phyloP scores from a whole-genome alignment of 208 protist species.

The Leishmania aethiopica region DNA sequence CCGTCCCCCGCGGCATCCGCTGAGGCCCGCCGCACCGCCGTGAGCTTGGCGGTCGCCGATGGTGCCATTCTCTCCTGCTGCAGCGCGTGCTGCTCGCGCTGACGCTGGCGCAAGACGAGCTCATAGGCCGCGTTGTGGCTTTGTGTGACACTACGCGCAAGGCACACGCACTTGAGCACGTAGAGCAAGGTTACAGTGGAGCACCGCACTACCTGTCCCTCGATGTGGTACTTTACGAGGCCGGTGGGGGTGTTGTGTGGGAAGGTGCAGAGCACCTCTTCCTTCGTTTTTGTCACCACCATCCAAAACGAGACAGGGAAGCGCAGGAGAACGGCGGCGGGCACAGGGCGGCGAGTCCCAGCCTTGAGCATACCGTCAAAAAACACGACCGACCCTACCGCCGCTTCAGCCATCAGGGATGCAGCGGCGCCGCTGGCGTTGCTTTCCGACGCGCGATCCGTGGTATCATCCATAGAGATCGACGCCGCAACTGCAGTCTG shows the following conservation, averaged over 20 bases:
- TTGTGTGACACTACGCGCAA: conserved; percentile 65
- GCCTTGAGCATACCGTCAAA: conserved; percentile 61
- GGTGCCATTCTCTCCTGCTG: conserved; percentile 9
- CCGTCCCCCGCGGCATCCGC: background rate
- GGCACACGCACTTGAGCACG: conserved; percentile 69
- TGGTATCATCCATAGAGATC: background rate
- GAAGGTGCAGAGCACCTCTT: conserved; percentile 80
- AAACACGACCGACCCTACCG: conserved; percentile 31
- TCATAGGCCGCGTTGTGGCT: conserved; percentile 77
- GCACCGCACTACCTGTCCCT: conserved; percentile 75
- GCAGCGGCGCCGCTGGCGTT: background rate
- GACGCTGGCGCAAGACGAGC: conserved; percentile 39
- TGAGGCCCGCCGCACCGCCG: background rate
- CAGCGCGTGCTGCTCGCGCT: conserved; percentile 24
- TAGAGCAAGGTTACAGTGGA: conserved; percentile 57
- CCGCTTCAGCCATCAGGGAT: background rate
- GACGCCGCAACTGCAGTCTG: background rate
- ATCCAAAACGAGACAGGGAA: conserved; percentile 70
- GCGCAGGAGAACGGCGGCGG: conserved; percentile 46
- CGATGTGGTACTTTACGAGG: conserved; percentile 83
- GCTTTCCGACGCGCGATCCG: background rate
- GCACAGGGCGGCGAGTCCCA: conserved; percentile 39
- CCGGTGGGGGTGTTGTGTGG: conserved; percentile 40
- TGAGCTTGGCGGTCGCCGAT: conserved; percentile 2
- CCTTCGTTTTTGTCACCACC: conserved; percentile 39